Conservation (phyloP, 1,139 yeast species). For the Blastobotrys serpentis region DNA sequence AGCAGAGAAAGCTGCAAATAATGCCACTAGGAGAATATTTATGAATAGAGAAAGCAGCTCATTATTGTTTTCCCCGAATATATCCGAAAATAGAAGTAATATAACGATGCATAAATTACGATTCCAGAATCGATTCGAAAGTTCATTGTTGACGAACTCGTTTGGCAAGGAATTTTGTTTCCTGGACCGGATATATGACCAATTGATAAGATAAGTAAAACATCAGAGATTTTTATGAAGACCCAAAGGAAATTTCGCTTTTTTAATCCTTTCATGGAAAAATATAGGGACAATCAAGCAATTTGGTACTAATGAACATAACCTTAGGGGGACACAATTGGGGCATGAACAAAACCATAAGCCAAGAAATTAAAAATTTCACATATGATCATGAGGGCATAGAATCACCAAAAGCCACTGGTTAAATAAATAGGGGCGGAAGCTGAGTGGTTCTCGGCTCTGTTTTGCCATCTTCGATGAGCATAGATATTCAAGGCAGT, state of each 20-base stretch:
- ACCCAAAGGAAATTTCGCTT: constrained; percentile 41
- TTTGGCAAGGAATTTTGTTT: constrained; percentile 31
- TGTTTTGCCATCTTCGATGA: constrained; percentile 25
- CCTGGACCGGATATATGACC: constrained; percentile 21
- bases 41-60: constrained; percentile 21
- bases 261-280: constrained; percentile 42
- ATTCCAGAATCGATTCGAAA: constrained; percentile 32
- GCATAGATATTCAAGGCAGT: constrained; percentile 43
- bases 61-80: constrained; percentile 9
- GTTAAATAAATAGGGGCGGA: constrained; percentile 27
- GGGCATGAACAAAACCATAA: constrained; percentile 48
- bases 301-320: constrained; percentile 46
- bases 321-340: constrained; percentile 50
- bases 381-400: constrained; percentile 43
- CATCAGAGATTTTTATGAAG: constrained; percentile 41
- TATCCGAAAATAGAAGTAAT: constrained; percentile 16
- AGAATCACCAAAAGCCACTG: constrained; percentile 43
- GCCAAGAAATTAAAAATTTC: constrained; percentile 48
- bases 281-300: constrained; percentile 47
- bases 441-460: constrained; percentile 5
- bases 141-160: constrained; percentile 30
- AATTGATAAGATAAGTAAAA: constrained; percentile 40
- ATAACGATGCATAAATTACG: constrained; percentile 24
- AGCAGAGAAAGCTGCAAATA: constrained; percentile 48
- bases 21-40: constrained; percentile 42